Evolutionary conservation across 768 basidiomycete species (phyloP).

Genomic region (Suillus spraguei): DNA sequence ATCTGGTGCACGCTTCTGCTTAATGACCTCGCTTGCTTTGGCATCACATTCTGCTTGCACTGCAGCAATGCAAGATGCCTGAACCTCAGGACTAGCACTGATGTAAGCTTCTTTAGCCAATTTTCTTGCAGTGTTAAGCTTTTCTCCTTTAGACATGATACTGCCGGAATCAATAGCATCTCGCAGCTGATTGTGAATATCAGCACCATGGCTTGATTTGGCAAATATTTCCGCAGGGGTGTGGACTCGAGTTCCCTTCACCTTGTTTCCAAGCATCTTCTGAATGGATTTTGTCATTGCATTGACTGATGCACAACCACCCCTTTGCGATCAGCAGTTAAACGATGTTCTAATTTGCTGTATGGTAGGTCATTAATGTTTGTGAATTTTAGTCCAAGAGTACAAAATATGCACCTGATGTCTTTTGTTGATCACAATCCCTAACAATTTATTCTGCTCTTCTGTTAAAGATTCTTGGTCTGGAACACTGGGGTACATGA

Average conservation of each 20-base stretch:
- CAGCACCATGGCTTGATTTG: background rate
- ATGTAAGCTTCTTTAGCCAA: background rate
- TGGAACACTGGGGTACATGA: background rate
- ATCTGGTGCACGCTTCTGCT: background rate
- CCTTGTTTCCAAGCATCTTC: background rate
- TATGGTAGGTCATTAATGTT: background rate
- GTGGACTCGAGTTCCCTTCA: background rate
- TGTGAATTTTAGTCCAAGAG: background rate
- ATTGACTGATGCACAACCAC: background rate
- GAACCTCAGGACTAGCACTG: background rate
- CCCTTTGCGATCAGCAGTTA: background rate
- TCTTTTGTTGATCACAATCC: background rate
- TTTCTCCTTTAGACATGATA: background rate
- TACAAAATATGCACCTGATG: background rate
- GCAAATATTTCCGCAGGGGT: background rate
- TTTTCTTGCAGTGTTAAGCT: background rate
- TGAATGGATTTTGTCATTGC: background rate
- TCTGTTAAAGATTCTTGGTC: background rate
- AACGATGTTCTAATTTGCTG: background rate
- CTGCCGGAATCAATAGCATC: background rate
- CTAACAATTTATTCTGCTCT: background rate
- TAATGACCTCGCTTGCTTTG: background rate
- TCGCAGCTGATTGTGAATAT: background rate
- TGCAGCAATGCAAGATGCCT: background rate
- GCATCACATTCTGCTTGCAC: background rate